Conservation (phyloP, 805 yeast species). For the Saccharomycopsis olivae region DNA sequence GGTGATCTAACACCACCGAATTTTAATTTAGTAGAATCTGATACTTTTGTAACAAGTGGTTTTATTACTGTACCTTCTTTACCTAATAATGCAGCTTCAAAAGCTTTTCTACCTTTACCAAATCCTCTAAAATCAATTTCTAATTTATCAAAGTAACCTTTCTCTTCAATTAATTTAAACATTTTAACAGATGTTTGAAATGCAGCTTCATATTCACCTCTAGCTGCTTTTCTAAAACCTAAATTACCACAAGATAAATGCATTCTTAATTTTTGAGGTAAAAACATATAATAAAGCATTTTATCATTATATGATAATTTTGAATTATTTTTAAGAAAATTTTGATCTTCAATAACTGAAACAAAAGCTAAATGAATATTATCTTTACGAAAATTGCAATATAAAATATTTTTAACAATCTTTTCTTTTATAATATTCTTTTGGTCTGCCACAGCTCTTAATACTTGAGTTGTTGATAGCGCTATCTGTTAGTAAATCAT, state of each 20-base stretch:
- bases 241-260: conserved; percentile 72
- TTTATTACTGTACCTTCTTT: conserved; percentile 73
- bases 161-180: conserved; percentile 62
- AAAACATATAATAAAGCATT: conserved; percentile 64
- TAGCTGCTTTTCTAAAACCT: conserved; percentile 82
- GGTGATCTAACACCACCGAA: conserved; percentile 92
- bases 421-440: conserved; percentile 1
- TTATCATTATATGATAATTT: conserved; percentile 51
- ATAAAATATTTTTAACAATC: conserved; percentile 58
- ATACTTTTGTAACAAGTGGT: conserved; percentile 54
- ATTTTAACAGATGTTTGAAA: conserved; percentile 72
- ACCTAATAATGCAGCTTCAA: conserved; percentile 73
- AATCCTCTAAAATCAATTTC: conserved; percentile 74
- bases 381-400: conserved; percentile 69
- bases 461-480: conserved; percentile 1
- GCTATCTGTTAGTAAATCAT: too few species aligned
- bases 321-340: conserved; percentile 46
- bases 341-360: conserved; percentile 55
- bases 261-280: conserved; percentile 65
- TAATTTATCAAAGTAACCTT: conserved; percentile 45
- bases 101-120: conserved; percentile 86
- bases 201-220: conserved; percentile 90
- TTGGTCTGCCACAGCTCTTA: neutral
- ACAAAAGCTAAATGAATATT: conserved; percentile 74
- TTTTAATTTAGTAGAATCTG: conserved; percentile 73